Percentiles rank a stretch among this genome's conserved stretches.
phyloP scores from a whole-genome alignment of 306 rosid species.

The Ochetophila trinervis region DNA sequence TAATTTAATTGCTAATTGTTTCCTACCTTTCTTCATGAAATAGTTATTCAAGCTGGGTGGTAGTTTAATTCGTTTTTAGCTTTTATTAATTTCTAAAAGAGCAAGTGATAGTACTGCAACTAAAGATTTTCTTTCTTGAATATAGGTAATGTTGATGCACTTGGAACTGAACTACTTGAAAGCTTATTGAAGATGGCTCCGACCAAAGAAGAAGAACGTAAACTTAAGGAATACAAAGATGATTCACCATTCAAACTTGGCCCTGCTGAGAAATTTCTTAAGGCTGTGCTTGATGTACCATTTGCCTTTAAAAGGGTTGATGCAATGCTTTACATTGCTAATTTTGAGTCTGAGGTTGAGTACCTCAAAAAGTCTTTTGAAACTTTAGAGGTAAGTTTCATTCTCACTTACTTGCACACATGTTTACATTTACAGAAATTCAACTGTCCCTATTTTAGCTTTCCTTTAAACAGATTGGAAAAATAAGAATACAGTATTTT shows the following conservation, averaged over 20 bases:
- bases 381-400: constrained; percentile 65
- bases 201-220: constrained; percentile 92
- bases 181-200: constrained; percentile 96
- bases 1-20: neutral
- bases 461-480: neutral
- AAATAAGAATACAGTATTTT: too few species aligned
- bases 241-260: constrained; percentile 83
- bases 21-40: neutral
- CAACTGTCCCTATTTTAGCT: neutral
- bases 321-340: constrained; percentile 87
- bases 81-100: neutral
- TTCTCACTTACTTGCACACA: neutral
- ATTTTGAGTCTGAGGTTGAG: constrained; percentile 86
- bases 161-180: constrained; percentile 86
- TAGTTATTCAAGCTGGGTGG: too few species aligned
- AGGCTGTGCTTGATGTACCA: constrained; percentile 91
- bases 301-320: constrained; percentile 87
- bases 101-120: neutral
- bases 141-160: constrained; percentile 80
- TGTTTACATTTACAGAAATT: neutral
- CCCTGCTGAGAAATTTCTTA: constrained; percentile 87
- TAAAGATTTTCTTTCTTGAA: constrained; percentile 11
- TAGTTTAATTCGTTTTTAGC: neutral
- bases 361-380: constrained; percentile 77
- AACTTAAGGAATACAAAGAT: constrained; percentile 72